Base-by-base conservation (phyloP, 768 basidiomycete species). In the Tulasnella sp. region DNA sequence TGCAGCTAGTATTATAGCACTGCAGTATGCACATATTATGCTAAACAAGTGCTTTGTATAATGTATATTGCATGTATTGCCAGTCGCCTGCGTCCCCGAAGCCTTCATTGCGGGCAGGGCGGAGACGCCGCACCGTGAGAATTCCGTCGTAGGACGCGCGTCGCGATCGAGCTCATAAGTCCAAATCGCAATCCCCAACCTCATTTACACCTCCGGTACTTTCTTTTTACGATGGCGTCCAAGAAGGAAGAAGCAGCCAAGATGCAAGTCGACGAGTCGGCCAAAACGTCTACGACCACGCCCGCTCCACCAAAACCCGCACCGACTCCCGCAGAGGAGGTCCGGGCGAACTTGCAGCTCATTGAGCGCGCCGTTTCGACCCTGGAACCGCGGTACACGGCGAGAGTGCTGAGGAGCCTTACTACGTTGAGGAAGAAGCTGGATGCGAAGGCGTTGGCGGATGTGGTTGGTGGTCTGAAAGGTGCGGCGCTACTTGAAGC, bases 311-410 rank as follows among this genome's bases (percentile, higher is more conserved):
- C 88, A 40, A 83, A 84, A 14, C 81, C 78, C 4, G 64, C 60
- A 41, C 78, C 74, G 41, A 89, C 93, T 6, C 92, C 95, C 7
- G 88, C 89, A 4, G 89, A 88, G 81, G 96, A 98, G 86, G 94
- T 98, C 86, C 93, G 93, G 86, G 86, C 89, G 75, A 97, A 98
- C 84, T 88, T 93, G 82, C 86, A 88, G 28, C 91, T 96, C 85
- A 92, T 97, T 84, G 92, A 94, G 81, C 89, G 91, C 48, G 94
- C 92, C 0, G 92, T 96, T 40, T 86, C 91, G n/a, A 94, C 93
- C 37, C 89, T 98, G 80, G 98, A 99, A 86, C 96, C 97, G 37
- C 90, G 98, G 50, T 97, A 97, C 85, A 95, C 94, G 9, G 93
- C 95, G 83, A 91, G 96, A 44, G 96, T 96, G 1, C 87, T 99